These are phyloP conservation scores for Wallemia ichthyophaga DNA, from an alignment of 1,284 basidiomycete species.

Conservation along the genomic window DNA sequence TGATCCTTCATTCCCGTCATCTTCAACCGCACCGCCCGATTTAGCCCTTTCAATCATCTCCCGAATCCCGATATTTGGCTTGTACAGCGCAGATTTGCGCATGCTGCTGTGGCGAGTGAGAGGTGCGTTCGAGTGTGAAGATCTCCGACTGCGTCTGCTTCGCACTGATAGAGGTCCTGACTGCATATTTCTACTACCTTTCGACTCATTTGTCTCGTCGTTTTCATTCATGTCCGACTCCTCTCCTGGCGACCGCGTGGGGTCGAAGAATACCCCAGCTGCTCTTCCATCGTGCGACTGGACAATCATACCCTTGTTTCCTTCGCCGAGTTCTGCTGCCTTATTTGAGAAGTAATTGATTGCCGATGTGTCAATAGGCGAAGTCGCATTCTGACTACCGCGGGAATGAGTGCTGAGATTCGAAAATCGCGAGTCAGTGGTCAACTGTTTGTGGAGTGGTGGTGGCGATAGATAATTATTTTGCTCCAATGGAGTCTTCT, in stretches of 20 bases:
- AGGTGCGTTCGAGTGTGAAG: not conserved
- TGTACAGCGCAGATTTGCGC: not conserved
- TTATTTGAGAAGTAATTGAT: constrained; percentile 65
- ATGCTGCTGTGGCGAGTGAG: not conserved
- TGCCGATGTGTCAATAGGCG: constrained; percentile 43
- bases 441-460: not conserved
- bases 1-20: not conserved
- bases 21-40: not conserved
- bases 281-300: constrained; percentile 76
- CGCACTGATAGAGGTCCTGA: not conserved
- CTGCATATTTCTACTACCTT: not conserved
- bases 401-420: not conserved
- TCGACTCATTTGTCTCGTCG: not conserved
- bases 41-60: not conserved
- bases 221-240: not conserved
- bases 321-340: constrained; percentile 34
- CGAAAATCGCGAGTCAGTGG: not conserved
- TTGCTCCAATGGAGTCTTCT: not conserved
- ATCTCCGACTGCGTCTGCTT: not conserved
- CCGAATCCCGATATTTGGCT: not conserved
- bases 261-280: constrained; percentile 82
- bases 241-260: constrained; percentile 14
- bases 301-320: constrained; percentile 51
- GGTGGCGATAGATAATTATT: not conserved
- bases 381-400: constrained; percentile 17